Conservation (phyloP, 176 grass and related monocot genomes). For the Bonia amplexicaulis region DNA sequence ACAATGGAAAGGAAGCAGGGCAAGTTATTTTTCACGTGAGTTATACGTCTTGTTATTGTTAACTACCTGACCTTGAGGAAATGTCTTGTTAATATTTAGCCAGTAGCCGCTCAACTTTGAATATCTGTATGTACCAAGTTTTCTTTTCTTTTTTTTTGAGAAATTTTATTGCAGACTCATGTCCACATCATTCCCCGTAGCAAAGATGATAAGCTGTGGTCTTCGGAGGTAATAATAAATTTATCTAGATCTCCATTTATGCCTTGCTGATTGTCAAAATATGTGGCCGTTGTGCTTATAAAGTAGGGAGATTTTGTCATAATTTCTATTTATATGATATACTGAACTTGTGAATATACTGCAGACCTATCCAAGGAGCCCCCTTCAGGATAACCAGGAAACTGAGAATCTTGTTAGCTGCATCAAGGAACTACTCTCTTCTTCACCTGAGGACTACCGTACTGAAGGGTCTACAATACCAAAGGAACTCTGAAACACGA, state of each 20-base stretch:
- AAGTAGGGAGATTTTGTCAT: neutral
- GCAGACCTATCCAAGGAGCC: conserved; percentile 61
- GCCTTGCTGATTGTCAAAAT: neutral
- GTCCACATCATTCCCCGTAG: conserved; percentile 82
- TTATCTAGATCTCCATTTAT: neutral
- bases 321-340: neutral
- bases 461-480: conserved; percentile 8
- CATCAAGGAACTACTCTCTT: conserved; percentile 52
- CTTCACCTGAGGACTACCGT: conserved; percentile 14
- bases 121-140: neutral
- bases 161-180: conserved; percentile 64
- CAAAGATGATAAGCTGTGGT: conserved; percentile 65
- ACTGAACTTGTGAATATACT: conserved; percentile 9
- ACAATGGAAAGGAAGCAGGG: conserved; percentile 72
- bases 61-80: neutral
- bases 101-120: neutral
- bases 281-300: neutral
- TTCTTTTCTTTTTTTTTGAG: conserved; percentile 13
- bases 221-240: conserved; percentile 55
- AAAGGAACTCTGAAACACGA: conserved; percentile 35
- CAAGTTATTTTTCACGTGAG: conserved; percentile 82
- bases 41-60: neutral
- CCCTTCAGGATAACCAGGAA: conserved; percentile 42
- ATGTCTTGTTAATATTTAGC: neutral
- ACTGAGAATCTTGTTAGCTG: conserved; percentile 53